Base-by-base conservation (phyloP, 345 rosid genomes). In the Populus davidiana region DNA sequence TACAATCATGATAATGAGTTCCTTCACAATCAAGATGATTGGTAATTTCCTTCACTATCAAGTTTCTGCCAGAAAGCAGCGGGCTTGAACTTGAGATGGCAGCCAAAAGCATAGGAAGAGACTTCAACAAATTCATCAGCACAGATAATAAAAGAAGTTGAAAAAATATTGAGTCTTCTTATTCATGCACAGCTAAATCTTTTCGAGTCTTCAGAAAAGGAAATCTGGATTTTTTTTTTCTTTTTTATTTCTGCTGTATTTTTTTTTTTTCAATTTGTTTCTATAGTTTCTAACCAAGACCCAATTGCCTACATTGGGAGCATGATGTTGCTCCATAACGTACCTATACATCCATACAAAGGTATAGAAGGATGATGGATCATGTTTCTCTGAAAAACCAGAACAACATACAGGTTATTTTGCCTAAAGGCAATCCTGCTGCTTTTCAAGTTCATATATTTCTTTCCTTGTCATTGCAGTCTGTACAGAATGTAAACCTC, bases 1-100 rank as follows among this genome's bases (percentile, higher is more conserved):
- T 93, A 89, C 85, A 92, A 93, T 84, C 99, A 93, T 65, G 89
- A 89, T 79, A 96, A 96, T 77, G 99, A 91, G 84, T 96, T 88
- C 78, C 99, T 96, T 78, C 97, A 93, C 80, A 93, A 93, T 84
- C 89, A 96, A 90, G 98, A 96, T 82, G 98, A 93, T 88, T 96
- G 99, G 98, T 93, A 90, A 84, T 13, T 2, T 69, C 35, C 67
- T 29, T 44, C 36, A 33, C 36, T 33, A 33, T 33, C 36, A 33
- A 33, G 36, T 33, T 88, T 67, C 82, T 95, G 70, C 98, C 96
- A 5, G 80, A 83, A 77, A 91, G 81, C 89, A 91, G 92, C 27
- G 76, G 92, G 70, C 98, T 98, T 18, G 94, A 92, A 77, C 93
- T 96, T 27, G 92, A 93, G 83, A 86, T 69, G 49, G 94, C 98